Conservation (phyloP, 2,329 filamentous ascomycete species). For the Alternaria sp. region DNA sequence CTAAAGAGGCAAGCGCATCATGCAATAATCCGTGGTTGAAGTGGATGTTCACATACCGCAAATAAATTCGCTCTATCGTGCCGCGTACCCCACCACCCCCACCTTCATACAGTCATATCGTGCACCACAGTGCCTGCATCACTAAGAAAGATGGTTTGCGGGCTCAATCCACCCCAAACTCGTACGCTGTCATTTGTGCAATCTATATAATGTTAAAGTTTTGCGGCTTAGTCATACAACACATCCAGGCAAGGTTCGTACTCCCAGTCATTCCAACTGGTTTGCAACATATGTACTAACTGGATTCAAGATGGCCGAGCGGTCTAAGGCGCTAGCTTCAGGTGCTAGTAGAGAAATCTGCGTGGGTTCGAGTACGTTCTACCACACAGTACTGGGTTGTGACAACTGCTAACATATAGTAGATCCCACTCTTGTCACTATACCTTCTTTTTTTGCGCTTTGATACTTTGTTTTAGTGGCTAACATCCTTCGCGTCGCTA, state of each 20-base stretch:
- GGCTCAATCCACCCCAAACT: background rate
- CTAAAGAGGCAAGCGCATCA: background rate
- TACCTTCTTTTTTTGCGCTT: slow-evolving; percentile 12
- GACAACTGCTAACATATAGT: background rate
- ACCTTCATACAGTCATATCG: background rate
- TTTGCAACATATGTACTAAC: background rate
- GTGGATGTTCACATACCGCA: background rate
- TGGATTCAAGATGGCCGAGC: slow-evolving; percentile 2
- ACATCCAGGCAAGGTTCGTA: slow-evolving; percentile 8
- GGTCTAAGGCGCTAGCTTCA: slow-evolving; percentile 42
- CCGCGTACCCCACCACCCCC: slow-evolving; percentile 2
- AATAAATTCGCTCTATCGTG: background rate
- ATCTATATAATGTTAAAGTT: background rate
- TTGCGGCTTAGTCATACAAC: slow-evolving; percentile 5
- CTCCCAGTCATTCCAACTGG: background rate
- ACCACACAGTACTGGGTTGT: background rate
- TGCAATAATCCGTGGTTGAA: background rate
- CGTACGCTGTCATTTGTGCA: background rate
- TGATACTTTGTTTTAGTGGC: background rate
- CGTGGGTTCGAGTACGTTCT: slow-evolving; percentile 31
- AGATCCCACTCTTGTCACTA: slow-evolving; percentile 27
- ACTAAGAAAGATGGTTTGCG: background rate
- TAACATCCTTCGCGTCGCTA: background rate
- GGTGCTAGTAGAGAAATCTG: slow-evolving; percentile 40
- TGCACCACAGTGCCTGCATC: background rate